Percentiles rank a stretch among this genome's conserved stretches.
phyloP scores from a whole-genome alignment of 345 rosid genomes.

The Balakata baccata region DNA sequence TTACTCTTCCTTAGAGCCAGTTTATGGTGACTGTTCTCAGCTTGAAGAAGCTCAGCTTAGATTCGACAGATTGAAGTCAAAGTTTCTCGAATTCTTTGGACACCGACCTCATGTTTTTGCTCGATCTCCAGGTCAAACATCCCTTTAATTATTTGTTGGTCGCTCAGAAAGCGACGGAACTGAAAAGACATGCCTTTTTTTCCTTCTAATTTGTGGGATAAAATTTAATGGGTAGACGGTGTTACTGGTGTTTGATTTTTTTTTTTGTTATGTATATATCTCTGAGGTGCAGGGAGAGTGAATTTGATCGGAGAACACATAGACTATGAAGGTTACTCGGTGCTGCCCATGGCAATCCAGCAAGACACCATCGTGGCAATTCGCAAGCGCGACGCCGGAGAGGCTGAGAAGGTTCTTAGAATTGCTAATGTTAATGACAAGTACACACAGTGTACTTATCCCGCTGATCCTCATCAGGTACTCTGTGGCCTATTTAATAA shows the following conservation, averaged over 20 bases:
- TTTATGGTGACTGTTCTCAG: constrained; percentile 71
- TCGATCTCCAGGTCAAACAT: constrained; percentile 72
- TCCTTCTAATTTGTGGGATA: too few species aligned
- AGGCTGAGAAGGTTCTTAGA: constrained; percentile 49
- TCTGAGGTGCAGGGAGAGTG: constrained; percentile 66
- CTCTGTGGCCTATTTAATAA: neutral
- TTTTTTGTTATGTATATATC: neutral
- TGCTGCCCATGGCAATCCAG: constrained; percentile 96
- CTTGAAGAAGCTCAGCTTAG: constrained; percentile 76
- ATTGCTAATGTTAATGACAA: constrained; percentile 76
- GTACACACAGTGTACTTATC: constrained; percentile 65
- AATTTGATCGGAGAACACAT: constrained; percentile 97
- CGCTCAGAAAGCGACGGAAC: constrained; percentile 2
- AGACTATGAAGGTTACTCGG: constrained; percentile 97
- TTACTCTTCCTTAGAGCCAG: constrained; percentile 55
- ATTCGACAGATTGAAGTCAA: constrained; percentile 56
- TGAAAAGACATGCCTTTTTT: neutral
- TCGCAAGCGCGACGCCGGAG: constrained; percentile 47
- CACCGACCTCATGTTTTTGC: constrained; percentile 67
- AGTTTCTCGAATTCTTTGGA: constrained; percentile 60
- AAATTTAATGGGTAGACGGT: neutral
- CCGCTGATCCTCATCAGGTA: constrained; percentile 84
- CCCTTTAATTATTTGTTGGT: neutral
- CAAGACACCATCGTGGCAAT: constrained; percentile 88
- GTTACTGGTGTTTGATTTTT: neutral